Base-by-base conservation (phyloP, 371 early-diverging fungal species). In the Circinella minor region DNA sequence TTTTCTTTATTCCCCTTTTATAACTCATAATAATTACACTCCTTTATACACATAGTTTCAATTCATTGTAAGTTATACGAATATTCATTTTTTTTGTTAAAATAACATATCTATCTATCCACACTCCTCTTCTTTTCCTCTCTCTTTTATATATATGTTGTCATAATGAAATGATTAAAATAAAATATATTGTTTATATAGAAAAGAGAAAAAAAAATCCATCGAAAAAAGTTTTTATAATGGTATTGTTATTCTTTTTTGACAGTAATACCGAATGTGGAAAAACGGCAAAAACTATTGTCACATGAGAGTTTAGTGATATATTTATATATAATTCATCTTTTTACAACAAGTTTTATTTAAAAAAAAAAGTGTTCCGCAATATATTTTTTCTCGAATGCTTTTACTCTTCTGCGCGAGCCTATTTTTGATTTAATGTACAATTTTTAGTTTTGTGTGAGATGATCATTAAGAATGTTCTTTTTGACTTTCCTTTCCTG, bases 181-280 rank as follows among this genome's bases (percentile, higher is more conserved):
- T n/a, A n/a, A n/a, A n/a, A n/a, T n/a, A n/a, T n/a, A n/a, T n/a
- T n/a, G n/a, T n/a, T n/a, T n/a, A n/a, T 27, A 27, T 27, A 27
- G 27, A 27, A 27, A 27, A 27, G 27, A 27, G n/a, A n/a, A n/a
- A n/a, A n/a, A n/a, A 27, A 27, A 27, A 27, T 27, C 27, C 27
- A 27, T 2, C 27, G 27, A 27, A 0, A 27, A 1, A 27, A 27
- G 27, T 27, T n/a, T n/a, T n/a, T 27, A 27, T 27, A 6, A 43
- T 43, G 43, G 43, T 51, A 51, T 51, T 6, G 7, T 57, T 51
- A 13, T 17, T 5, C 34, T 27, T 57, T 57, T 57, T 57, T 57
- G 57, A 57, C 57, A 57, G 36, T 57, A 57, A 57, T 57, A n/a
- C 57, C 57, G 57, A 7, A 57, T 57, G 57, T 57, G 57, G 57